These are phyloP conservation scores for Gossypium schwendimanii DNA, from an alignment of 441 rosid genomes.

Conservation along the genomic window DNA sequence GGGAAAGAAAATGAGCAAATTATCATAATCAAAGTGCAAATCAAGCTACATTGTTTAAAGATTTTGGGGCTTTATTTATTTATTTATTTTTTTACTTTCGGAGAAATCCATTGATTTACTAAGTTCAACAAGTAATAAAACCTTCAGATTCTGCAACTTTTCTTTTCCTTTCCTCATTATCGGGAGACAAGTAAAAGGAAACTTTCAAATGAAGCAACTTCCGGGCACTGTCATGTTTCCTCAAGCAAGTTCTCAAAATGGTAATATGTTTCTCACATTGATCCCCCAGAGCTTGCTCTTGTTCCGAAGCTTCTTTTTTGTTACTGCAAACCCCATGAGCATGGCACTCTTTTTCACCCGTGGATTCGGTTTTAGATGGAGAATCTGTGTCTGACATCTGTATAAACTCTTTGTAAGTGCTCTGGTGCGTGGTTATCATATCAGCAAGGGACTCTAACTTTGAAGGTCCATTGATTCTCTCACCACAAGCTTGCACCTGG, in stretches of 20 bases:
- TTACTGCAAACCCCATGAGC: neutral
- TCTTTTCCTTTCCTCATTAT: constrained; percentile 14
- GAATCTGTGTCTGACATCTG: constrained; percentile 11
- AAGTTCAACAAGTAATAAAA: constrained; percentile 5
- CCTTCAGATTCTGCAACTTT: constrained; percentile 11
- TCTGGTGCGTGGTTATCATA: constrained; percentile 5
- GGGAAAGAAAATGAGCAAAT: neutral
- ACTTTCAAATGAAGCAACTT: constrained; percentile 25
- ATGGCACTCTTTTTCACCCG: neutral
- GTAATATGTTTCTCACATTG: constrained; percentile 8
- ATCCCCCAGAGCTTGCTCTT: constrained; percentile 7
- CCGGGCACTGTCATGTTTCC: constrained; percentile 26
- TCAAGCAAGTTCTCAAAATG: constrained; percentile 28
- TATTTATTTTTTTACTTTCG: neutral
- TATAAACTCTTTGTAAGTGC: constrained; percentile 6
- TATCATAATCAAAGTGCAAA: constrained; percentile 3
- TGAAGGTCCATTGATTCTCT: constrained; percentile 12
- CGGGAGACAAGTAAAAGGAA: constrained; percentile 23
- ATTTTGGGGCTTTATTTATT: neutral
- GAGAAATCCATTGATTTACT: neutral
- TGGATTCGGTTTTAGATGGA: neutral
- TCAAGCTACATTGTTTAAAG: constrained; percentile 11
- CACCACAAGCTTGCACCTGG: neutral
- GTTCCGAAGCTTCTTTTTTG: neutral
- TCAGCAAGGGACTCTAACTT: constrained; percentile 23